Base-by-base conservation (phyloP, 2,329 filamentous ascomycete genomes). In the Coniochaeta sp. region DNA sequence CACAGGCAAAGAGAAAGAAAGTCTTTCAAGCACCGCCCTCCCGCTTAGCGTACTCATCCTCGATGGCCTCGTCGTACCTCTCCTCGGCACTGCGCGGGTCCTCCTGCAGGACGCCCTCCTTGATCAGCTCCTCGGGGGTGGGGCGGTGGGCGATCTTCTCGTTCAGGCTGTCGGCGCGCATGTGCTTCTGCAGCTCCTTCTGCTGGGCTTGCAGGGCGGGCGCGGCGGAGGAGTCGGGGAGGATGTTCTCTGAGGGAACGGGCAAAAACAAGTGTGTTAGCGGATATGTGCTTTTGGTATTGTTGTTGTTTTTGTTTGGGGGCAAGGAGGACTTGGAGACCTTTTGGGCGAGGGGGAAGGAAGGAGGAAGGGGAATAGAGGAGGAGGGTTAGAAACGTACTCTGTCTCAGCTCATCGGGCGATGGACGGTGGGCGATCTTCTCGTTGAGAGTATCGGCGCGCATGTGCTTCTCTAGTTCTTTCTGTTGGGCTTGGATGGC, bases 161-260 rank as follows among this genome's bases (percentile, higher is more conserved):
- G 74, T 96, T 95, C 63, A 97, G 81, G 60, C 83, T 89, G 73
- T 96, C 90, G 62, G 87, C 89, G 16, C 89, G 85, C 92, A 97
- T 96, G 73, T 91, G 88, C 72, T 88, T 91, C 74, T 92, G 86
- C 47, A 97, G 86, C 78, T 83, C 34, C 34, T 58, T 58, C 38
- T 58, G 56, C 26, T 44, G 56, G 38, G 56, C 56, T 61, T 52
- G 56, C 28, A 57, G 43, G 38, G 28, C 16, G n/a, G 36, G 33
- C 17, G 52, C 33, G 38, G 38, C 52, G 43, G 59, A 52, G 58
- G 59, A 34, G 38, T 19, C 12, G 56, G 38, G 52, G 24, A 44
- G 43, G 33, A 54, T 44, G 40, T 58, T 58, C 31, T 34, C 57
- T 50, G 26, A 24, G 38, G 3, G 31, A 38, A 3, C 33, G 36